These are phyloP conservation scores for Haematococcus lacustris DNA, from an alignment of 139 green algal species.

Conservation along the genomic window DNA sequence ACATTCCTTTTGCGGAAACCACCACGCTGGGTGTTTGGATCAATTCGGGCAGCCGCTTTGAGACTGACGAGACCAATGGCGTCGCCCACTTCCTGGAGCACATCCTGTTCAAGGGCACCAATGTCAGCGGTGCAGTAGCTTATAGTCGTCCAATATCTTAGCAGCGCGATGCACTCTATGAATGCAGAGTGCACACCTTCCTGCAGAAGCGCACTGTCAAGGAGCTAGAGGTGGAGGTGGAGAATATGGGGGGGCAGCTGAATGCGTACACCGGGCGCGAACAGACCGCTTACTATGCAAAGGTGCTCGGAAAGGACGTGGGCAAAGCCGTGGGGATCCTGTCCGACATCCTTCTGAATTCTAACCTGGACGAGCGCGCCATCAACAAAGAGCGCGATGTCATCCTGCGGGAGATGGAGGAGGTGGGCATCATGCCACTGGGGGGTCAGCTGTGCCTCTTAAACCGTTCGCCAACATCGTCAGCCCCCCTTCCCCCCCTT, in stretches of 20 bases:
- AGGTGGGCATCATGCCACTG: constrained; percentile 42
- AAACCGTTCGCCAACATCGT: too few relatives aligned
- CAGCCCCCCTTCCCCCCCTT: neutral
- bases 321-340: constrained; percentile 88
- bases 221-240: constrained; percentile 93
- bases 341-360: constrained; percentile 94
- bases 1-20: constrained; percentile 75
- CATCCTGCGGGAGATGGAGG: constrained; percentile 96
- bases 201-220: constrained; percentile 65
- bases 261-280: constrained; percentile 98
- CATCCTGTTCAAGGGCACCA: constrained; percentile 98
- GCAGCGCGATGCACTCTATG: too few relatives aligned
- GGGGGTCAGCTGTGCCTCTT: neutral
- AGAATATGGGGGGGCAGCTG: constrained; percentile 96
- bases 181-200: too few relatives aligned
- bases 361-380: constrained; percentile 71
- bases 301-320: constrained; percentile 83
- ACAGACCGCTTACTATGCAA: constrained; percentile 93
- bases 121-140: constrained; percentile 27
- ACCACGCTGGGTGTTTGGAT: constrained; percentile 96
- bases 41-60: constrained; percentile 91
- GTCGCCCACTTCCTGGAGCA: constrained; percentile 98
- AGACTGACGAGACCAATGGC: constrained; percentile 87
- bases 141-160: too few relatives aligned
- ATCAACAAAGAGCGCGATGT: constrained; percentile 90